Evolutionary conservation across 208 protist species (phyloP), one percentile per base, ranked within the genome.

Genomic region (Crithidia bombi): DNA sequence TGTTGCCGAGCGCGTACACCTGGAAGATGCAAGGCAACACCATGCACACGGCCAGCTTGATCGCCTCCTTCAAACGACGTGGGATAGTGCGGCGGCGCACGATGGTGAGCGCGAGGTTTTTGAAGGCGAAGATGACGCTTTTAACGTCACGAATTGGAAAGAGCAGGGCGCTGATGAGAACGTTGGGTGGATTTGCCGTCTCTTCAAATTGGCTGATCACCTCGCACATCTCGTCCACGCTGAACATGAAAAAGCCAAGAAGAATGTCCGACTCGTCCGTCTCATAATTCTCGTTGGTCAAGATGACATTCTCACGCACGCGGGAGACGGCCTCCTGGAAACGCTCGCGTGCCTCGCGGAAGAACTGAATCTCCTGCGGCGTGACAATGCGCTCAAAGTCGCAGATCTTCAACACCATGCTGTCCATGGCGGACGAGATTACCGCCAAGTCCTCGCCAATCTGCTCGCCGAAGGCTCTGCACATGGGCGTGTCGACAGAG

Each of bases 241-340:
- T 91, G 82, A 96, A 96, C 87, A 96, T 90, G 77, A 96, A 96
- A 63, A 93, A 94, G 30, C 91, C 91, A 2, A 96, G 73, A 25
- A 91, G 86, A 33, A 96, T 83, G 76, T 96, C 91, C 30, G 91
- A 89, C 75, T 94, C 86, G 69, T 94, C 87, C 3, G 89, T 93
- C 61, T 96, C 87, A 72, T 96, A 96, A 73, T 91, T 84, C 62
- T 96, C 91, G 73, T 96, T 96, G 68, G 80, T 90, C 59, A 96
- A 77, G 61, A 96, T 92, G 38, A 96, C 85, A 10, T 96, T 82
- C 75, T 96, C 89, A 7, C 91, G 91, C 4, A 94, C 89, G 19
- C 77, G 75, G 33, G 91, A 90, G 17, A 96, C 61, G 12, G 86
- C 83, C 33, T 94, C 89, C 78, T 96, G 91, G 78, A 96, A 96